Base-by-base conservation (phyloP, 352 stramenopile genomes). In the Globisporangium paddicum region DNA sequence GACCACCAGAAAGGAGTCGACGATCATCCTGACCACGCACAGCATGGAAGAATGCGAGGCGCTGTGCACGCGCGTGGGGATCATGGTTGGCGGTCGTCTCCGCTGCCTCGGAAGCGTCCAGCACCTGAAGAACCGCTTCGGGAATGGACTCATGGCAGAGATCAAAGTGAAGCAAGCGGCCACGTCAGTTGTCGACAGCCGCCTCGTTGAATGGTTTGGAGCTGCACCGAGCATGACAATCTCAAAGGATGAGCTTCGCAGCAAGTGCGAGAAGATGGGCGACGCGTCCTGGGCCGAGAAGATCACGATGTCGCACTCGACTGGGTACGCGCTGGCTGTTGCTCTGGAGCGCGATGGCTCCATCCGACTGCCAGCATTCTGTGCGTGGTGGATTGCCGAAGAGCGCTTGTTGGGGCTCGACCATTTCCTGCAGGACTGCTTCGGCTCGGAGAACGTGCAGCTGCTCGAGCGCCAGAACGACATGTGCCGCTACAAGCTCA, bases 11-110 rank as follows among this genome's bases (percentile, higher is more conserved):
- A 83, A 92, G 45, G 68, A 86, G 52, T 82, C 81, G 19, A 90
- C 82, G 26, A 90, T 98, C 55, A 76, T 98, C 37, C 76, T 98
- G 45, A 98, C 95, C 11, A 98, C 93, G 2, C 95, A 99, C 74
- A 96, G 87, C 56, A 98, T 99, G 96, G 83, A 98, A 55, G 95
- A 99, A 66, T 96, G 82, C n/a, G 96, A 98, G 58, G 87, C 86
- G 16, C 73, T 98, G 6, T 98, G 93, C 60, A 89, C 92, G n/a
- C 85, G 93, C 28, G 94, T 99, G 49, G 94, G 86, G 16, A 98
- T 98, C 63, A 97, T 99, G 78, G 83, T 90, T 0, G 75, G 81
- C 41, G 83, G 83, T 35, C 75, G 71, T 18, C 52, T 93, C 41
- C 77, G 77, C 19, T 94, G 85, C 28, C 68, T 98, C 21, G 92